These are phyloP conservation scores for Suhomyces chickasaworum DNA, from an alignment of 1,139 yeast species.

Conservation along the genomic window DNA sequence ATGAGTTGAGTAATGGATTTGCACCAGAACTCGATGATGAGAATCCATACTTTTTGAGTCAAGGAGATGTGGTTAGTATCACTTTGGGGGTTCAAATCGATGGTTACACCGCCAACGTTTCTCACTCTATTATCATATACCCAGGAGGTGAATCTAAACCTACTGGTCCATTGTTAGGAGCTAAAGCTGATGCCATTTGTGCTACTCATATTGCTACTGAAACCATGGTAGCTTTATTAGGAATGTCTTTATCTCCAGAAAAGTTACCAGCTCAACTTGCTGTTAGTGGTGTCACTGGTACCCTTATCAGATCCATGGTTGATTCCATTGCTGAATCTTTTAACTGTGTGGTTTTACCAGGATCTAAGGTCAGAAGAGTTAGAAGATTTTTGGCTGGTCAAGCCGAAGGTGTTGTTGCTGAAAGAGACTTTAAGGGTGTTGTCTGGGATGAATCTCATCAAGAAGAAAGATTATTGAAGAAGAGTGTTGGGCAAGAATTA, in stretches of 20 bases:
- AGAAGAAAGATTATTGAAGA: conserved; percentile 58
- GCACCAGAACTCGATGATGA: conserved; percentile 83
- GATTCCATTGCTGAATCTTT: conserved; percentile 79
- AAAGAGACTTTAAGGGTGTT: conserved; percentile 89
- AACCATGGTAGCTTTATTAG: conserved; percentile 73
- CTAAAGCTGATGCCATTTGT: conserved; percentile 84
- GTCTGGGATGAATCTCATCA: conserved; percentile 87
- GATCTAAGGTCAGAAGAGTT: conserved; percentile 86
- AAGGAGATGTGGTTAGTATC: conserved; percentile 85
- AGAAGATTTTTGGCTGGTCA: conserved; percentile 96
- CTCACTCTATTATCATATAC: conserved; percentile 84
- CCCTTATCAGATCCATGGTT: conserved; percentile 69
- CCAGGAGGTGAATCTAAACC: conserved; percentile 64
- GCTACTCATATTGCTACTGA: conserved; percentile 91
- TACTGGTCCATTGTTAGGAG: conserved; percentile 77
- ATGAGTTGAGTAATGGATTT: conserved; percentile 73
- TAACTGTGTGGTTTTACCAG: conserved; percentile 85
- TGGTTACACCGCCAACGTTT: conserved; percentile 85
- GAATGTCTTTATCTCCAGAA: conserved; percentile 73
- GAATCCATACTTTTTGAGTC: conserved; percentile 51
- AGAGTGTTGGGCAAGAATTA: conserved; percentile 46
- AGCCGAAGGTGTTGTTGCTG: conserved; percentile 87
- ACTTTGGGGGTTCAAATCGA: conserved; percentile 89
- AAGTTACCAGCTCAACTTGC: conserved; percentile 55
- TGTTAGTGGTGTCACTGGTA: conserved; percentile 57